These are phyloP conservation scores for Amaranthus hypochondriacus DNA, from an alignment of 148 eudicot species.

Conservation along the genomic window DNA sequence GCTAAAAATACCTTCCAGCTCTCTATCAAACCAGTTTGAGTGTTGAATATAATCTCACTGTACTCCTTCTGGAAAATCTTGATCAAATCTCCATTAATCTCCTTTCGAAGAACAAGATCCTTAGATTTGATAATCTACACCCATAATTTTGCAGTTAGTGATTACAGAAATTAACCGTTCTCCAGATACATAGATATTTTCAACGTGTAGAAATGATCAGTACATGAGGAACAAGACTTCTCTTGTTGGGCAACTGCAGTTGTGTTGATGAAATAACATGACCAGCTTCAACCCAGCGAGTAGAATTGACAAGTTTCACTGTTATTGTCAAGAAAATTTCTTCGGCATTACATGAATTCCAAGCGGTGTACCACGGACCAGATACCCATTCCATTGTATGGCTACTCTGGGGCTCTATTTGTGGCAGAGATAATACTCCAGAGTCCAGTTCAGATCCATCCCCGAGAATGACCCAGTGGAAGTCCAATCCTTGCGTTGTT, in stretches of 20 bases:
- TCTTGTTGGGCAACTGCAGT: slow-evolving; percentile 62
- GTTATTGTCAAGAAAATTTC: slow-evolving; percentile 70
- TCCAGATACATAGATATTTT: not conserved
- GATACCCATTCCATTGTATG: slow-evolving; percentile 50
- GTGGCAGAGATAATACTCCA: slow-evolving; percentile 51
- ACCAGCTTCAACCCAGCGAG: slow-evolving; percentile 83
- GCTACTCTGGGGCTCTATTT: slow-evolving; percentile 53
- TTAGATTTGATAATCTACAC: slow-evolving; percentile 45
- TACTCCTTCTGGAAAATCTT: slow-evolving; percentile 38
- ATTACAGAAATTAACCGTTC: not conserved
- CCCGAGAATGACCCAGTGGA: slow-evolving; percentile 61
- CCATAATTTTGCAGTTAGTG: slow-evolving; percentile 1
- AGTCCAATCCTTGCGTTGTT: slow-evolving; percentile 66
- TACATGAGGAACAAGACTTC: slow-evolving; percentile 50
- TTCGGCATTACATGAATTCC: slow-evolving; percentile 48
- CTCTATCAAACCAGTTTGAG: slow-evolving; percentile 56
- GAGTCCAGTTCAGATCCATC: slow-evolving; percentile 82
- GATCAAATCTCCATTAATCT: slow-evolving; percentile 47
- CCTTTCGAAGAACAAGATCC: slow-evolving; percentile 31
- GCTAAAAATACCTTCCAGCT: slow-evolving; percentile 74
- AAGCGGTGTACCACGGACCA: slow-evolving; percentile 70
- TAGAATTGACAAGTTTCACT: slow-evolving; percentile 47
- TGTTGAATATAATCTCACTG: slow-evolving; percentile 62
- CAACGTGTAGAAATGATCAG: slow-evolving; percentile 6
- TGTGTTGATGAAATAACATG: slow-evolving; percentile 76